Evolutionary conservation across 768 basidiomycete genomes (phyloP), one percentile per base, ranked within the genome.

Genomic region (Rhodotorula babjevae): DNA sequence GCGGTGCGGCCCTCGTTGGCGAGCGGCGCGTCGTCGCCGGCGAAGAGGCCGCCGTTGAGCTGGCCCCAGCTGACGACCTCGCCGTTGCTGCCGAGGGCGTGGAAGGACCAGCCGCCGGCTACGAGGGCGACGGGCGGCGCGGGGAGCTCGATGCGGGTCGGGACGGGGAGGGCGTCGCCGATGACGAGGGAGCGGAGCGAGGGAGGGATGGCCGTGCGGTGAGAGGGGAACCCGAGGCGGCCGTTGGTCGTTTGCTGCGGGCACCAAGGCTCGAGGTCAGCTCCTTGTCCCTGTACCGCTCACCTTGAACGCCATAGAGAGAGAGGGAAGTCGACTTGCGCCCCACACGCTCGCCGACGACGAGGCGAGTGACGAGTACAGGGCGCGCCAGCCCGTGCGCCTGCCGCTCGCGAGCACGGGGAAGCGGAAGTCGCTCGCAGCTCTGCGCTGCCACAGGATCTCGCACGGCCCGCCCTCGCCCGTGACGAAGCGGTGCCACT

Each of bases 31-130:
- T 49, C 49, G 50, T 55, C 52, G 14, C 79, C 27, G 4, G 47
- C 16, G 50, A 59, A 65, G 25, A 19, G 23, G 15, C 53, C 72
- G 7, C 72, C 78, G 31, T 77, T 65, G 47, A 79, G 33, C 44
- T 69, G 68, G 0, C 79, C 93, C 91, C 92, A 94, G n/a, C 88
- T 88, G 77, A 88, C 85, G 33, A 94, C 81, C 46, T 82, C 81
- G 14, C 92, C 92, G 61, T 85, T 80, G 2, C 90, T 87, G 80
- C 93, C 90, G 53, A 94, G 81, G 4, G 90, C 91, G 77, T 92
- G 89, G 81, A 92, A 94, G 46, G 88, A 90, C 92, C 90, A 92
- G 78, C 93, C 93, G 29, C 90, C 89, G 0, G 92, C 90, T 53
- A 87, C 85, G 55, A 94, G 82, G 71, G 83, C 86, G 52, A 93